Percentiles rank a stretch among this genome's conserved stretches.
Conservation (phyloP, 345 rosid species). For the Bruguiera parviflora region DNA sequence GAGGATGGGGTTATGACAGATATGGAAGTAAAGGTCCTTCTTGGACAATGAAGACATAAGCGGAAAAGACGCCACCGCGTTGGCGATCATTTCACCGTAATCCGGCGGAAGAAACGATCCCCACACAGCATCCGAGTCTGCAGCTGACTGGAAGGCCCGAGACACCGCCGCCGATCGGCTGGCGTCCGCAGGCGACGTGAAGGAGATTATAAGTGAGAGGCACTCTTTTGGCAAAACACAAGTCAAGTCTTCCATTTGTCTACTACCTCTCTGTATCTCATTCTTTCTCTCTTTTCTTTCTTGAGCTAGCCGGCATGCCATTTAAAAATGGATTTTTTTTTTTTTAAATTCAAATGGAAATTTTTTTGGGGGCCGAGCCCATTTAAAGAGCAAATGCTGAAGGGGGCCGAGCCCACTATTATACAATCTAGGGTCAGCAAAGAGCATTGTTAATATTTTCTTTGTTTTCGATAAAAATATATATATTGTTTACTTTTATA, state of each 20-base stretch:
- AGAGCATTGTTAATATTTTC: no score
- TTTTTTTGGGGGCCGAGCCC: no score
- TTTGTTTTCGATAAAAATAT: no score
- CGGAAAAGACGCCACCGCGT: not conserved
- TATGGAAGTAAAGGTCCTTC: slow-evolving; percentile 5
- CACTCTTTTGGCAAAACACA: slow-evolving; percentile 6
- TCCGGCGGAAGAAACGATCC: not conserved
- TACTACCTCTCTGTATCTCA: no score
- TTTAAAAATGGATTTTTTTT: no score
- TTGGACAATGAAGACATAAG: not conserved
- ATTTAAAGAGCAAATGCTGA: no score
- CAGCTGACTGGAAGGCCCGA: not conserved
- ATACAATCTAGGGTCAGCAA: no score
- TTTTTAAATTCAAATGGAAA: no score
- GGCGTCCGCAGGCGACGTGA: slow-evolving; percentile 7
- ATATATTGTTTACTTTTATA: no score
- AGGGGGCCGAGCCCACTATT: no score
- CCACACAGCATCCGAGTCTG: slow-evolving; percentile 19
- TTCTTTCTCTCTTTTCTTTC: no score
- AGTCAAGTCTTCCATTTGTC: not conserved
- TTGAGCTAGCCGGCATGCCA: no score
- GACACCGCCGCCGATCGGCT: slow-evolving; percentile 10
- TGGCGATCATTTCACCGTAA: not conserved
- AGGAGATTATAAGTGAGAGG: slow-evolving; percentile 5
- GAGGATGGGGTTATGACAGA: slow-evolving; percentile 9